Evolutionary conservation across 371 early-diverging fungal genomes (phyloP).

Genomic region (Mucor indicus): DNA sequence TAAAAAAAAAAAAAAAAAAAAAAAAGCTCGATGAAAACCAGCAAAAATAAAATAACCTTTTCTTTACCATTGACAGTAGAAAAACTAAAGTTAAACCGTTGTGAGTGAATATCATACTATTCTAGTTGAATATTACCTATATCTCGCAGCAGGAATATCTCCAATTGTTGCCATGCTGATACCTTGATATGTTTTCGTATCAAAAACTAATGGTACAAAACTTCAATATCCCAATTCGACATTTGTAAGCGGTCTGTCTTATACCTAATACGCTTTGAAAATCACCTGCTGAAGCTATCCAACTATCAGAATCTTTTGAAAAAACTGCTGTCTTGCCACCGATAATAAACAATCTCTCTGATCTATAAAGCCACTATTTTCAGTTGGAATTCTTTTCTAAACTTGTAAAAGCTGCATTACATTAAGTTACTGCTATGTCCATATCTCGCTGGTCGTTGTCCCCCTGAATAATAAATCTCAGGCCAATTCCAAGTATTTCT

Average conservation of each 20-base stretch:
- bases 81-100: conserved; percentile 10
- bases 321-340: conserved; percentile 29
- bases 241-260: not conserved
- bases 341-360: conserved; percentile 30
- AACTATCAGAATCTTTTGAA: conserved; percentile 8
- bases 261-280: conserved; percentile 35
- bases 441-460: conserved; percentile 31
- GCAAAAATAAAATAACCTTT: not conserved
- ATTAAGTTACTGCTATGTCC: conserved; percentile 35
- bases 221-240: not conserved
- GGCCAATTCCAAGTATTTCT: conserved; percentile 19
- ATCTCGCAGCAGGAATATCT: conserved; percentile 26
- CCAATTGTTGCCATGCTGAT: conserved; percentile 39
- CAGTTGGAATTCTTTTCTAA: no score
- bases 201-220: conserved; percentile 18
- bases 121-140: conserved; percentile 24
- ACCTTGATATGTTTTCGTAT: conserved; percentile 22
- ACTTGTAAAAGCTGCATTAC: conserved; percentile 14
- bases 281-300: conserved; percentile 18
- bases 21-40: not conserved
- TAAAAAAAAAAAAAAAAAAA: not conserved
- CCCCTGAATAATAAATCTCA: conserved; percentile 19
- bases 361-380: conserved; percentile 8
- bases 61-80: conserved; percentile 27
- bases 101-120: not conserved